Evolutionary conservation across 352 stramenopile genomes (phyloP).

Genomic region (Thalassiosira livingstoniorum): DNA sequence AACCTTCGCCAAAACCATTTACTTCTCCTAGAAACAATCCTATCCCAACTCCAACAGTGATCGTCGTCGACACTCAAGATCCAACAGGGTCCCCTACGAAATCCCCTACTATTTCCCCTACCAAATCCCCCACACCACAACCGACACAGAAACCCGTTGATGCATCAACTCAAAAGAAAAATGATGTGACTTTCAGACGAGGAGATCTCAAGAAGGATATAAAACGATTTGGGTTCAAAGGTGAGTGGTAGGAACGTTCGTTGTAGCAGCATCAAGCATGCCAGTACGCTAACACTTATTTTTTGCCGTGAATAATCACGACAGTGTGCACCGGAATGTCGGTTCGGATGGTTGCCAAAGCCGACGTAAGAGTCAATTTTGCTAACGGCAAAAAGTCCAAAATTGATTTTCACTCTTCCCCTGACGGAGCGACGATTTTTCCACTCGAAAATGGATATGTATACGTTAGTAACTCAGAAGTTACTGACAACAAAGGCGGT

Average conservation of each 20-base stretch:
- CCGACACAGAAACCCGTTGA: not conserved
- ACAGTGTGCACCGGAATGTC: constrained; percentile 1
- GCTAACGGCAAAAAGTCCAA: constrained; percentile 17
- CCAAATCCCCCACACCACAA: not conserved
- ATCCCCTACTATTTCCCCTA: not conserved
- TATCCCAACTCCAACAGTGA: not conserved
- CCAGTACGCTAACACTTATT: too few species aligned
- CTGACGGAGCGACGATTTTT: constrained; percentile 57
- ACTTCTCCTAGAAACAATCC: not conserved
- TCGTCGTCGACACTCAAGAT: not conserved
- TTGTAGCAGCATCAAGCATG: too few species aligned
- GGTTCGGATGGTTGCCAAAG: constrained; percentile 15
- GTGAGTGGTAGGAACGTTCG: too few species aligned
- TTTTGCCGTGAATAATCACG: too few species aligned
- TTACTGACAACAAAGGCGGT: constrained; percentile 19
- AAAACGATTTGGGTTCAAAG: not conserved
- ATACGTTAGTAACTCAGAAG: constrained; percentile 61
- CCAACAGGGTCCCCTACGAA: not conserved
- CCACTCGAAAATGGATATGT: constrained; percentile 42
- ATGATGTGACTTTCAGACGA: not conserved
- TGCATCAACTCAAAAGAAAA: too few species aligned
- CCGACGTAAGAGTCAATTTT: constrained; percentile 24
- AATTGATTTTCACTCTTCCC: constrained; percentile 41
- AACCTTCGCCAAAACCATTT: not conserved
- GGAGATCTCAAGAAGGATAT: not conserved